A percentile compares a stretch with the other conserved stretches of the same genome.
phyloP scores from a whole-genome alignment of 2,329 filamentous ascomycete genomes.

The Phyllosticta capitalensis region DNA sequence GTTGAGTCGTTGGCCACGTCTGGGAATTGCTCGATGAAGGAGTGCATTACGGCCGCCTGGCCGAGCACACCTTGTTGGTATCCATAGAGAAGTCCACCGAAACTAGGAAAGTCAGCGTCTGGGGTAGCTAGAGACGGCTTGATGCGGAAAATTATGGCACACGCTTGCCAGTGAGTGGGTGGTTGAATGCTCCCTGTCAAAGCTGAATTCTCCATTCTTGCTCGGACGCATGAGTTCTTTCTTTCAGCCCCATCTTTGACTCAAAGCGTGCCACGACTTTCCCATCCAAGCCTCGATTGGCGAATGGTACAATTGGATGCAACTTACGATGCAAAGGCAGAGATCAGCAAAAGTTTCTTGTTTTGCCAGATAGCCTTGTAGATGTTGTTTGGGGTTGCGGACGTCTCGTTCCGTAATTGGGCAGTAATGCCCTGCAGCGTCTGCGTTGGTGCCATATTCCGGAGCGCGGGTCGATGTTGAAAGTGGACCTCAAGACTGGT shows the following conservation, averaged over 20 bases:
- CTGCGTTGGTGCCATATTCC: not conserved
- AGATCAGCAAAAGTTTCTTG: slow-evolving; percentile 21
- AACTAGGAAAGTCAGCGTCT: slow-evolving; percentile 20
- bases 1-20: slow-evolving; percentile 37
- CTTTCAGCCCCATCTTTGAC: no score
- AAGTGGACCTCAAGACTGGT: not conserved
- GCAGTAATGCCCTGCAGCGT: slow-evolving; percentile 3
- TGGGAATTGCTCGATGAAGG: slow-evolving; percentile 43
- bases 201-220: no score
- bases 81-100: slow-evolving; percentile 44
- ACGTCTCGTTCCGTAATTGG: not conserved
- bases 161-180: no score
- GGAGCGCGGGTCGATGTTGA: not conserved
- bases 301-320: not conserved
- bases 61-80: slow-evolving; percentile 48
- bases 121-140: not conserved
- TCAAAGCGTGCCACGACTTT: not conserved
- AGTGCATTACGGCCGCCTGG: slow-evolving; percentile 44
- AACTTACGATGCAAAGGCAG: slow-evolving; percentile 23
- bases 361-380: slow-evolving; percentile 20
- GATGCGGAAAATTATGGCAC: not conserved
- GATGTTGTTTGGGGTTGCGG: slow-evolving; percentile 15
- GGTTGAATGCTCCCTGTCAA: no score
- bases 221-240: no score
- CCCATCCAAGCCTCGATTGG: not conserved